These are phyloP conservation scores for Cajanus cajan DNA, from an alignment of 306 rosid genomes.

Conservation along the genomic window DNA sequence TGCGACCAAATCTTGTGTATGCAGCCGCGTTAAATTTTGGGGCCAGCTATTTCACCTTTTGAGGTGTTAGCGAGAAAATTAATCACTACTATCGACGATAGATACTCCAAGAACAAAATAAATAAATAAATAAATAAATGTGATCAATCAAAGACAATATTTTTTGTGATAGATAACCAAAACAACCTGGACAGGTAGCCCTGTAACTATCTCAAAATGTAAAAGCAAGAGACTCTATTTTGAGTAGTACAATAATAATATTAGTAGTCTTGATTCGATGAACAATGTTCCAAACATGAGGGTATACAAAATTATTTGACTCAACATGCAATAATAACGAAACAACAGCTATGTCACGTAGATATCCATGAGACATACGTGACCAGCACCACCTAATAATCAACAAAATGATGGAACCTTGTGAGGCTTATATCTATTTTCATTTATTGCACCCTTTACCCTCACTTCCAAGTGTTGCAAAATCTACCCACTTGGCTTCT, in stretches of 20 bases:
- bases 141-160: not conserved
- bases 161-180: not conserved
- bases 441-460: slow-evolving; percentile 36
- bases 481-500: slow-evolving; percentile 33
- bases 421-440: slow-evolving; percentile 56
- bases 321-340: slow-evolving; percentile 22
- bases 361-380: slow-evolving; percentile 60
- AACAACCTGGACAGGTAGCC: slow-evolving; percentile 9
- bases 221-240: slow-evolving; percentile 28
- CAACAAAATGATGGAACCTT: slow-evolving; percentile 52
- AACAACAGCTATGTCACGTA: slow-evolving; percentile 37
- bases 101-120: no score
- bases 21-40: no score
- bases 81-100: no score
- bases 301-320: slow-evolving; percentile 34
- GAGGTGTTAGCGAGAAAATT: no score
- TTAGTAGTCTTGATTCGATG: not conserved
- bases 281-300: slow-evolving; percentile 25
- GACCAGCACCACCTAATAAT: slow-evolving; percentile 72
- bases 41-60: no score
- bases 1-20: no score
- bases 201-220: not conserved
- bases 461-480: not conserved
- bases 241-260: slow-evolving; percentile 10
- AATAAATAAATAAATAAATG: no score